Evolutionary conservation across 2,329 filamentous ascomycete genomes (phyloP).

Genomic region (Aspergillus luchuensis): DNA sequence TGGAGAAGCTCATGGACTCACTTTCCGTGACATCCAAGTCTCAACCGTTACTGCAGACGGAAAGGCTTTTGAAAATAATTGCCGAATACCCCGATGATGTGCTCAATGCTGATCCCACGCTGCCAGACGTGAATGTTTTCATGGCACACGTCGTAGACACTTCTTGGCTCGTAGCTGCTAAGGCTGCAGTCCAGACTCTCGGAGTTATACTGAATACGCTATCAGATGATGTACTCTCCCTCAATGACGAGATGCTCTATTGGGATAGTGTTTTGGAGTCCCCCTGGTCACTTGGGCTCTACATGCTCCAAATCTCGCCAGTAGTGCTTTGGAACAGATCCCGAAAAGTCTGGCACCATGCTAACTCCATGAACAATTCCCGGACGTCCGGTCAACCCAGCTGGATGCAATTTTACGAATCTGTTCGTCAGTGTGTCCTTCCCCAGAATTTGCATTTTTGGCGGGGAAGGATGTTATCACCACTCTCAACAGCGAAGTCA

Average conservation of each 20-base stretch:
- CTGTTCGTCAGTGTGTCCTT: conserved; percentile 74
- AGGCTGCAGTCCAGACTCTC: conserved; percentile 88
- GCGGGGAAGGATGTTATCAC: conserved; percentile 72
- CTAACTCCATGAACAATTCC: conserved; percentile 39
- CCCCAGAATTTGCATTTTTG: conserved; percentile 73
- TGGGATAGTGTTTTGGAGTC: conserved; percentile 89
- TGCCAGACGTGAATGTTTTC: conserved; percentile 22
- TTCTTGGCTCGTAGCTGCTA: conserved; percentile 87
- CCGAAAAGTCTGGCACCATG: conserved; percentile 50
- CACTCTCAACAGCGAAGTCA: conserved; percentile 72
- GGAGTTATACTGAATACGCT: conserved; percentile 76
- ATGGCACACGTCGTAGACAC: conserved; percentile 71
- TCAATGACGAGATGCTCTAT: conserved; percentile 89
- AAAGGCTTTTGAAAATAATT: conserved; percentile 64
- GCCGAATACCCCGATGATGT: conserved; percentile 44
- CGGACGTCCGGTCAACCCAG: conserved; percentile 40
- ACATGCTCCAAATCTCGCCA: conserved; percentile 84
- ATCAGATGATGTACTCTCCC: conserved; percentile 76
- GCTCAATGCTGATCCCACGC: neutral
- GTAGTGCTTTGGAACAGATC: conserved; percentile 71
- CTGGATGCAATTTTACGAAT: conserved; percentile 71
- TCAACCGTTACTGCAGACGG: conserved; percentile 61
- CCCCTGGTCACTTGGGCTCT: conserved; percentile 75
- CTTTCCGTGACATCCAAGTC: conserved; percentile 71
- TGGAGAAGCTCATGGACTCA: conserved; percentile 69